Evolutionary conservation across 1,284 basidiomycete species (phyloP), one percentile per base, ranked within the genome.

Genomic region (Somion occarium): DNA sequence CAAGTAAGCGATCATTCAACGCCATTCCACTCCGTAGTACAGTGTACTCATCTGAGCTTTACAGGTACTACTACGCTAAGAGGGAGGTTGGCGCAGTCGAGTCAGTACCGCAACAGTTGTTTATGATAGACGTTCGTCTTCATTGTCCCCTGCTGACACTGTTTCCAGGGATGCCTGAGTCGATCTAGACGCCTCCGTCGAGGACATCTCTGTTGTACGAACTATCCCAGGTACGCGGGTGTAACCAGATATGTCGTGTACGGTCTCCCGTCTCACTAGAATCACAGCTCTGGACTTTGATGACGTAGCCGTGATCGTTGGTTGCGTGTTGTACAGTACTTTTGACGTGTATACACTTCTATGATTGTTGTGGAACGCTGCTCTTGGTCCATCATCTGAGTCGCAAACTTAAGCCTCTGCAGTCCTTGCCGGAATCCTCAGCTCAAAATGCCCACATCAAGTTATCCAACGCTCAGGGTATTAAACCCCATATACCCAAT

Each of bases 401-500:
- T n/a, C n/a, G n/a, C n/a, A 34, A 34, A 34, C 15, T 34, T 34
- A 44, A 25, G 18, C 9, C 23, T 25, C 43, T 24, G 13, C 13
- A 19, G 43, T 24, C 43, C 23, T 44, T 24, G 13, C 15, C 15
- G 43, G 19, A 24, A 44, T 19, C 12, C 7, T 25, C 25, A 22
- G 44, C 27, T 46, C 24, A 34, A 26, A 30, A 27, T 30, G 18
- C 27, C 44, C 25, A 11, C n/a, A n/a, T 18, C 22, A 3, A 12
- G 5, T 46, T 26, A n/a, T 46, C 20, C 46, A 48, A 48, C 30
- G 34, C 44, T 13, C n/a, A 38, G 50, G 53, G 53, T 51, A 52
- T 54, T 41, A 46, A 43, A 51, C 50, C 53, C 56, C 56, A 55
- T 41, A 41, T 49, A 55, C 52, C 56, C 56, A 56, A 55, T 57